These are phyloP conservation scores for Synchytrium microbalum DNA, from an alignment of 371 early-diverging fungal species.

Conservation along the genomic window DNA sequence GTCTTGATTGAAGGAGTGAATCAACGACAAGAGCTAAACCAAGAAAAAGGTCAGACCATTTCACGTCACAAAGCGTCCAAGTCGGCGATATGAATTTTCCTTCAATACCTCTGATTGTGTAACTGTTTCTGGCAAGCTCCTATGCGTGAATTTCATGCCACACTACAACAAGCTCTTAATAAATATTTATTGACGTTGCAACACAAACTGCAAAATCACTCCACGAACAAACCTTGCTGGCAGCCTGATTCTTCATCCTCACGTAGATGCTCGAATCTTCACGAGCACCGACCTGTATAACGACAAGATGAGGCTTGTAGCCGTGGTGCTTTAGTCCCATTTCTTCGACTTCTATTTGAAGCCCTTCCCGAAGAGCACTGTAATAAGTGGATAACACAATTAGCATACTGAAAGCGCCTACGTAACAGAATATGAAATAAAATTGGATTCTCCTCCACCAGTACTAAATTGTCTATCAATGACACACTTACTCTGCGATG, in stretches of 20 bases:
- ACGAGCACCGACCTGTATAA: constrained; percentile 85
- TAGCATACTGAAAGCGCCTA: too few species aligned
- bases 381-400: background rate
- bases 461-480: background rate
- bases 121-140: constrained; percentile 42
- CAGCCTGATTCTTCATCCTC: constrained; percentile 83
- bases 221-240: constrained; percentile 54
- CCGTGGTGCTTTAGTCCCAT: background rate
- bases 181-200: background rate
- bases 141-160: constrained; percentile 50
- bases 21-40: constrained; percentile 40
- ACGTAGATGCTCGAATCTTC: constrained; percentile 88
- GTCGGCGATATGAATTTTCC: background rate
- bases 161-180: constrained; percentile 30
- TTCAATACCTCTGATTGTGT: constrained; percentile 38
- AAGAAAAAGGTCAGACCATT: background rate
- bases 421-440: too few species aligned
- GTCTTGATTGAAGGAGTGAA: constrained; percentile 67
- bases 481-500: background rate
- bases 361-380: background rate
- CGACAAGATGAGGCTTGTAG: constrained; percentile 73
- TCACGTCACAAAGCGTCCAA: background rate
- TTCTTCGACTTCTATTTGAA: background rate
- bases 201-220: constrained; percentile 2
- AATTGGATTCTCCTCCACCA: too few species aligned